Evolutionary conservation across 257 asterid genomes (phyloP).

Genomic region (Fraxinus americana): DNA sequence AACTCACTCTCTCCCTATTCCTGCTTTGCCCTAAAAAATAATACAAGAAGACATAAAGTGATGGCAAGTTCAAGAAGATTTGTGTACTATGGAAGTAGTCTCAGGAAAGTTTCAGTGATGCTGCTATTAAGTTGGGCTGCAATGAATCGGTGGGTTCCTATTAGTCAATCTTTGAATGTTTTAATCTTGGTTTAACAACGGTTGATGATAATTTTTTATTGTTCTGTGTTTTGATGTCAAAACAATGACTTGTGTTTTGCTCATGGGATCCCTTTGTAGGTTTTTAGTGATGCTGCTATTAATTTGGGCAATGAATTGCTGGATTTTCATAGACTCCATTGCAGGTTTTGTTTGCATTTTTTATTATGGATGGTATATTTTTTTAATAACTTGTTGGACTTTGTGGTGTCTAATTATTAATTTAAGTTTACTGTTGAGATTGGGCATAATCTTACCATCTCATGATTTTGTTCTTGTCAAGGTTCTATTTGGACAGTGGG

Average conservation of each 20-base stretch:
- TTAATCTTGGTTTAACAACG: not conserved
- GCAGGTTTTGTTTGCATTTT: not conserved
- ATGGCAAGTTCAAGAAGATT: slow-evolving; percentile 75
- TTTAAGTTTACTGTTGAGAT: not conserved
- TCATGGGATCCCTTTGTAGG: slow-evolving; percentile 14
- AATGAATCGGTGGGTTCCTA: slow-evolving; percentile 75
- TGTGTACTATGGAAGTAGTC: slow-evolving; percentile 99
- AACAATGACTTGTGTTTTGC: slow-evolving; percentile 21
- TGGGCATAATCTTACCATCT: not conserved
- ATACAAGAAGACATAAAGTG: slow-evolving; percentile 34
- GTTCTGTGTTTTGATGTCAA: slow-evolving; percentile 24
- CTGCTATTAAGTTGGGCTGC: slow-evolving; percentile 59
- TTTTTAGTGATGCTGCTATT: not conserved
- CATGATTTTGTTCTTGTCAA: no score
- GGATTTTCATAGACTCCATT: slow-evolving; percentile 14
- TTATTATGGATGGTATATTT: not conserved
- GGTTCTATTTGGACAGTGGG: no score
- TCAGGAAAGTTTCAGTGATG: slow-evolving; percentile 90
- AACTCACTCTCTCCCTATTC: no score
- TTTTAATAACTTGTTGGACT: no score
- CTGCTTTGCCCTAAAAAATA: no score
- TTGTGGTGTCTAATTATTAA: no score
- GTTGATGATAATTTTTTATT: not conserved
- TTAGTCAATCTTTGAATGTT: slow-evolving; percentile 28
- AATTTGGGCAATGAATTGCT: no score